These are phyloP conservation scores for Oehlia diaphana DNA, from an alignment of 192 early-diverging fungal species.

Conservation along the genomic window DNA sequence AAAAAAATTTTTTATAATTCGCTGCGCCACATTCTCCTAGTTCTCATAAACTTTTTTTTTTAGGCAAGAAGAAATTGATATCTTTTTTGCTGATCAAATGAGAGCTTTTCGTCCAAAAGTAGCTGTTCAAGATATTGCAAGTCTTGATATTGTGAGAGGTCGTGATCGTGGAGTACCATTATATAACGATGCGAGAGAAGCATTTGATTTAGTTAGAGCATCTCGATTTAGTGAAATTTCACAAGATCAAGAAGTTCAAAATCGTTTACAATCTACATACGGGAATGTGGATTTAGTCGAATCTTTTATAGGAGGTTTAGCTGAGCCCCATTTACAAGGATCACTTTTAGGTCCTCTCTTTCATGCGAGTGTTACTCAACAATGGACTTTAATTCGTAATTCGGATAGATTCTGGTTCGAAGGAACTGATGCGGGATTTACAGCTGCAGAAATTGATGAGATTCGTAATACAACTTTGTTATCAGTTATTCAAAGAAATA, in stretches of 20 bases:
- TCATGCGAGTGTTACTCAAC: neutral
- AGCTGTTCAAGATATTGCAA: neutral
- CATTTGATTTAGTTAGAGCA: neutral
- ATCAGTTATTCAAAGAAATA: slow-evolving; percentile 1
- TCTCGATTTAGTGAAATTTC: slow-evolving; percentile 17
- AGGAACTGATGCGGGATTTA: slow-evolving; percentile 29
- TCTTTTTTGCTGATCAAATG: slow-evolving; percentile 8
- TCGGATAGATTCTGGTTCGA: slow-evolving; percentile 60
- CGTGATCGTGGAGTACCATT: slow-evolving; percentile 12
- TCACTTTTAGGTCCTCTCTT: neutral
- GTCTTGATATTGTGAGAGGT: neutral
- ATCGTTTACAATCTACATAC: slow-evolving; percentile 4
- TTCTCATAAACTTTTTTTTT: neutral
- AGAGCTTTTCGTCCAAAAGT: neutral
- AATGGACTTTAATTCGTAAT: slow-evolving; percentile 47
- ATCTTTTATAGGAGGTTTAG: slow-evolving; percentile 19
- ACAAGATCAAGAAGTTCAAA: neutral
- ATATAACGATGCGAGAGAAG: slow-evolving; percentile 28
- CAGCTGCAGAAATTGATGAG: slow-evolving; percentile 34
- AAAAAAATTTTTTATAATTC: neutral
- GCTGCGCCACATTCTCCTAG: neutral
- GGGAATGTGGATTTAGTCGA: slow-evolving; percentile 20
- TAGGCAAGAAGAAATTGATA: slow-evolving; percentile 9
- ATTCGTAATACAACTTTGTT: slow-evolving; percentile 32
- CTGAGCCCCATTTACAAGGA: slow-evolving; percentile 9